Percentiles rank a stretch among this genome's conserved stretches.
Evolutionary conservation across 2,329 filamentous ascomycete genomes (phyloP).

Genomic region (Trichophaea hybrida): DNA sequence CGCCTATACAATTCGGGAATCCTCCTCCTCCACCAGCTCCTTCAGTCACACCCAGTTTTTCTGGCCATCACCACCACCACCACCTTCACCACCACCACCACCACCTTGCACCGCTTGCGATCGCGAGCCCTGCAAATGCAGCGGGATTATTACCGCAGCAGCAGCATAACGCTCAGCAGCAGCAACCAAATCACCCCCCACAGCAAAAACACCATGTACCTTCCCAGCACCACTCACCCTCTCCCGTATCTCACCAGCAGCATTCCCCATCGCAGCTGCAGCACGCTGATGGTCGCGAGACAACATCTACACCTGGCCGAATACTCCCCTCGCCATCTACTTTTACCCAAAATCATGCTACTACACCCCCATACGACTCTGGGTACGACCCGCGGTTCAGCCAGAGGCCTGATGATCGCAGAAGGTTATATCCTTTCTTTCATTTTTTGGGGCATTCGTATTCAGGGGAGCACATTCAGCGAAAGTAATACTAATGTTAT

Average conservation of each 20-base stretch:
- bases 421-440: slow-evolving; percentile 15
- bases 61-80: slow-evolving; percentile 3
- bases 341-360: background rate
- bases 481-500: slow-evolving; percentile 6
- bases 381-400: slow-evolving; percentile 16
- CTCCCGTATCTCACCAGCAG: background rate
- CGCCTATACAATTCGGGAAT: slow-evolving; percentile 17
- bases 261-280: background rate
- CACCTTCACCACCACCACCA: no score
- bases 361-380: slow-evolving; percentile 9
- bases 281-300: slow-evolving; percentile 9
- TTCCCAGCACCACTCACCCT: slow-evolving; percentile 6
- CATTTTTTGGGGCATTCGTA: slow-evolving; percentile 3
- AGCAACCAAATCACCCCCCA: background rate
- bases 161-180: background rate
- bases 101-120: slow-evolving; percentile 17
- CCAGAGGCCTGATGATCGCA: slow-evolving; percentile 8
- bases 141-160: slow-evolving; percentile 16
- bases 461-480: background rate
- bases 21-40: slow-evolving; percentile 7
- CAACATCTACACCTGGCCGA: slow-evolving; percentile 6
- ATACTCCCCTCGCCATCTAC: slow-evolving; percentile 10
- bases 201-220: slow-evolving; percentile 7
- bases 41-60: slow-evolving; percentile 12
- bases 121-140: slow-evolving; percentile 4